A percentile compares a stretch with the other conserved stretches of the same genome.
Conservation (phyloP, 78 protist genomes). For the slime mould (Dictyostelium discoideum) region DNA sequence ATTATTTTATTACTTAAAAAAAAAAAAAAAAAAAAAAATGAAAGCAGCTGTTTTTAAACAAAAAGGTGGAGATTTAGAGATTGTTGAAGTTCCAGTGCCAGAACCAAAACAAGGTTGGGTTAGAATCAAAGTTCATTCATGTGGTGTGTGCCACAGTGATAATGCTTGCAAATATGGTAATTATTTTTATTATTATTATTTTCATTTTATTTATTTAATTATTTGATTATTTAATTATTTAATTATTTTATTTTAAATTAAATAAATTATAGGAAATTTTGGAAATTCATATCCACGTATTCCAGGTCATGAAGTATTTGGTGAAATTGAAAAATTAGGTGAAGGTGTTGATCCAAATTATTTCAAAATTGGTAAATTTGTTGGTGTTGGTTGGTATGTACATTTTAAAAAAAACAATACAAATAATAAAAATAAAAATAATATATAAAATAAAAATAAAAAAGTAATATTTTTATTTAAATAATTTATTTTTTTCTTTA, state of each 20-base stretch:
- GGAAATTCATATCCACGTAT: background rate
- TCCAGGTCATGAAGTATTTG: slow-evolving; percentile 68
- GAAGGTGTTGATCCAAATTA: slow-evolving; percentile 17
- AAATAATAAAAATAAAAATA: too few species aligned
- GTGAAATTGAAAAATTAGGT: slow-evolving; percentile 68
- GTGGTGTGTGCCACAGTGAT: slow-evolving; percentile 4
- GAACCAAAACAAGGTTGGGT: background rate
- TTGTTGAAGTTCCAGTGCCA: background rate
- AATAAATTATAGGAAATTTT: background rate
- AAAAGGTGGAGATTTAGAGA: background rate
- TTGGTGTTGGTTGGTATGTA: slow-evolving; percentile 77
- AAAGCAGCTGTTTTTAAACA: background rate
- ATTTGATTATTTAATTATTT: too few species aligned
- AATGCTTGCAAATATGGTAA: background rate
- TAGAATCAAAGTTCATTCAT: background rate
- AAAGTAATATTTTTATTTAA: too few species aligned
- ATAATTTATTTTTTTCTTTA: background rate
- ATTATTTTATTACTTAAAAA: too few species aligned
- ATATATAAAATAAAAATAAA: too few species aligned
- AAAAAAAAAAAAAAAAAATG: background rate
- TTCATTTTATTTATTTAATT: too few species aligned
- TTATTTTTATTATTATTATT: too few species aligned
- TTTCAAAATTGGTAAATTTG: slow-evolving; percentile 48
- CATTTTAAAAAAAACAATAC: too few species aligned
- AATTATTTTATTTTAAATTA: background rate